Evolutionary conservation across 306 rosid genomes (phyloP).

Genomic region (Trichosanthes truncata): DNA sequence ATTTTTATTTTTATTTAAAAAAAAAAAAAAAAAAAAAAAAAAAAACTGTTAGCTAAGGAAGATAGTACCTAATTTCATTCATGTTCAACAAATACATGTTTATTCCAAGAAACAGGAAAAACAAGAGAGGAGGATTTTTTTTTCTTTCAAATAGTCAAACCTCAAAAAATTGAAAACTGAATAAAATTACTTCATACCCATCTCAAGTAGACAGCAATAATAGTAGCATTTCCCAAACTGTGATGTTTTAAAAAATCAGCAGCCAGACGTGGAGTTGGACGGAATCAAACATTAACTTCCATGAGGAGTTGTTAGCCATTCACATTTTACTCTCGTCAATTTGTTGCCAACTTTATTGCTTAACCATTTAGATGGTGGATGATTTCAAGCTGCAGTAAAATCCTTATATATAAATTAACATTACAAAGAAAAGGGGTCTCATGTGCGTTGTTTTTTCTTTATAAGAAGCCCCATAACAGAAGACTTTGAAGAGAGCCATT

Average conservation of each 20-base stretch:
- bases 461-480: neutral
- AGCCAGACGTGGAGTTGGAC: neutral
- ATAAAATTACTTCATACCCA: neutral
- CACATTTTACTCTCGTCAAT: neutral
- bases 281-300: neutral
- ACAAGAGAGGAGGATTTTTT: neutral
- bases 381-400: neutral
- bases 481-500: neutral
- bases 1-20: too few species aligned
- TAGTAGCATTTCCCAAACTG: neutral
- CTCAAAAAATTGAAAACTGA: neutral
- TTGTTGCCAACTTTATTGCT: neutral
- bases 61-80: neutral
- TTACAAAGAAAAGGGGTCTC: neutral
- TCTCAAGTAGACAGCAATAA: neutral
- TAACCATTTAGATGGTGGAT: neutral
- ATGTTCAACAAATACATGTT: neutral
- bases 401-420: neutral
- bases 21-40: too few species aligned
- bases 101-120: neutral
- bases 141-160: neutral
- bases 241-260: neutral
- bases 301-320: neutral
- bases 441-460: neutral
- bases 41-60: neutral